Conservation (phyloP, 164 flowering plant species). For the Platanus orientalis region DNA sequence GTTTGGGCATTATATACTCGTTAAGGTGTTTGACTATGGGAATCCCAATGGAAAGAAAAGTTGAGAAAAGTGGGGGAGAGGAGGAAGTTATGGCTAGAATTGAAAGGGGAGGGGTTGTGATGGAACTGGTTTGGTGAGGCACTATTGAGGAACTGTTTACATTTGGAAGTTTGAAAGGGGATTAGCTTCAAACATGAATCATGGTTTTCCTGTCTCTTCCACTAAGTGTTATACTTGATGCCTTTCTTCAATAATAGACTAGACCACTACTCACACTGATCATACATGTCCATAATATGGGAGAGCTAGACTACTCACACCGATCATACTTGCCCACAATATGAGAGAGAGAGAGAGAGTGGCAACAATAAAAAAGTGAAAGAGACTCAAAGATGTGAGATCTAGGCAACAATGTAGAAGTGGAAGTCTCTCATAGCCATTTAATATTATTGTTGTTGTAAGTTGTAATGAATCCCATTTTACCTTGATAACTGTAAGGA, state of each 20-base stretch:
- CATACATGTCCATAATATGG: neutral
- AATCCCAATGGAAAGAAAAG: slow-evolving; percentile 2
- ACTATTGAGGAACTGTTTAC: neutral
- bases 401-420: neutral
- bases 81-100: slow-evolving; percentile 9
- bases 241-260: neutral
- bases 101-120: slow-evolving; percentile 2
- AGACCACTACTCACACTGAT: neutral
- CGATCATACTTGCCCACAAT: neutral
- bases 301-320: neutral
- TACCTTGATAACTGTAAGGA: no score
- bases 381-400: neutral
- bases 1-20: slow-evolving; percentile 5
- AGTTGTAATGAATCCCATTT: no score
- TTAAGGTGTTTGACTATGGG: slow-evolving; percentile 17
- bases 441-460: no score
- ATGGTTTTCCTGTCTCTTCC: slow-evolving; percentile 7
- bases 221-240: neutral
- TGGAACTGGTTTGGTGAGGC: neutral
- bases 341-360: neutral
- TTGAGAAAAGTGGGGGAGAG: neutral
- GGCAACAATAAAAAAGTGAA: neutral
- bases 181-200: slow-evolving; percentile 3
- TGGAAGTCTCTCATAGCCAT: no score
- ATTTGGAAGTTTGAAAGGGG: slow-evolving; percentile 4